These are phyloP conservation scores for Thamnidium elegans DNA, from an alignment of 192 early-diverging fungal genomes.

Conservation along the genomic window DNA sequence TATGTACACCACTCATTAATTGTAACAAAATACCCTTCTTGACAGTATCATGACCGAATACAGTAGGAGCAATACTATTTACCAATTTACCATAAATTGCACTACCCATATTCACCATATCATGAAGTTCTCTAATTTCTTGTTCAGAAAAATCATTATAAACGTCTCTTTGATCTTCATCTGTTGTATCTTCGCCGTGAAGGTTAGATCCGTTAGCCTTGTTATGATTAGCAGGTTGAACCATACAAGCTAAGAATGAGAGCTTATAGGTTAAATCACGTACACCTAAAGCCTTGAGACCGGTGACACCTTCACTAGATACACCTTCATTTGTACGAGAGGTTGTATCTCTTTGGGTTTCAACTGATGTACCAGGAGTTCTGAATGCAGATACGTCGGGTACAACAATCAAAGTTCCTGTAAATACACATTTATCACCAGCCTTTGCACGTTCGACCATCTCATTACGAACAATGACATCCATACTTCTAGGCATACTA, in stretches of 20 bases:
- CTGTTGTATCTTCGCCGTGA: slow-evolving; percentile 58
- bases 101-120: slow-evolving; percentile 60
- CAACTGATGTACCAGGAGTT: slow-evolving; percentile 60
- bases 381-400: slow-evolving; percentile 87
- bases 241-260: slow-evolving; percentile 83
- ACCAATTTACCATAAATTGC: slow-evolving; percentile 77
- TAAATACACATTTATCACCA: slow-evolving; percentile 88
- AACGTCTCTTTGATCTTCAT: slow-evolving; percentile 62
- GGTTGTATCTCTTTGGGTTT: slow-evolving; percentile 53
- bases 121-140: slow-evolving; percentile 74
- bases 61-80: slow-evolving; percentile 81
- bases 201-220: slow-evolving; percentile 35
- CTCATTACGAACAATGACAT: slow-evolving; percentile 92
- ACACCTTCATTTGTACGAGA: slow-evolving; percentile 55
- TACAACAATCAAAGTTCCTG: slow-evolving; percentile 87
- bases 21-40: slow-evolving; percentile 95
- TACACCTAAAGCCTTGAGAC: slow-evolving; percentile 83
- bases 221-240: slow-evolving; percentile 58
- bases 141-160: slow-evolving; percentile 61
- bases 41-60: slow-evolving; percentile 92
- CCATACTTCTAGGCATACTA: slow-evolving; percentile 89
- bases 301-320: slow-evolving; percentile 74
- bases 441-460: slow-evolving; percentile 94
- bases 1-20: slow-evolving; percentile 94
- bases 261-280: slow-evolving; percentile 92